These are phyloP conservation scores for Fusarium liriodendri DNA, from an alignment of 2,329 filamentous ascomycete genomes.

Conservation along the genomic window DNA sequence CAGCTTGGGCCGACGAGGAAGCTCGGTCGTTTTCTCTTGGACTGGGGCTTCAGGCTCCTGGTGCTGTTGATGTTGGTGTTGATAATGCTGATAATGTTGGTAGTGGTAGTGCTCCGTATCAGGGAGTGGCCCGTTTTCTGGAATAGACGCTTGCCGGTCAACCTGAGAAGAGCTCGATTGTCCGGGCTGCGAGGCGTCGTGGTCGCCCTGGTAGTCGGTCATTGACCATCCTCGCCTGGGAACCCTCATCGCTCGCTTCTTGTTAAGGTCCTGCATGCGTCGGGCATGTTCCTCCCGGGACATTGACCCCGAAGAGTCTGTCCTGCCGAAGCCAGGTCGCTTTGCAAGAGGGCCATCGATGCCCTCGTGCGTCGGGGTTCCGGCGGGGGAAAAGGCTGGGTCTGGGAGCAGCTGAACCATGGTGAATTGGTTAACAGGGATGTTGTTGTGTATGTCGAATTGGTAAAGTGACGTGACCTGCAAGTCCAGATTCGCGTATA, in stretches of 20 bases:
- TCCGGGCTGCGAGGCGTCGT: constrained; percentile 35
- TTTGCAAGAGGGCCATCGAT: constrained; percentile 35
- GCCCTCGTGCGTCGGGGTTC: constrained; percentile 38
- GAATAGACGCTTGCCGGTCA: constrained; percentile 47
- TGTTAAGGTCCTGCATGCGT: constrained; percentile 52
- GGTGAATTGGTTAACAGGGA: constrained; percentile 6
- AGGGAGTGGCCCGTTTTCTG: constrained; percentile 47
- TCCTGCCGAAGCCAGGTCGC: constrained; percentile 38
- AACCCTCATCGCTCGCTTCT: constrained; percentile 51
- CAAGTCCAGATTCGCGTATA: background rate
- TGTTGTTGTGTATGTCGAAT: constrained; percentile 4
- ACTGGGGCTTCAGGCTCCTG: constrained; percentile 23
- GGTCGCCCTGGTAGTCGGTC: constrained; percentile 55
- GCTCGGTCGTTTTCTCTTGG: constrained; percentile 37
- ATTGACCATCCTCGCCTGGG: constrained; percentile 61
- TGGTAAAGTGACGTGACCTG: constrained; percentile 1
- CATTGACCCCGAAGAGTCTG: constrained; percentile 43
- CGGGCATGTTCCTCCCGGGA: constrained; percentile 56
- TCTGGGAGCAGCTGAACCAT: constrained; percentile 50
- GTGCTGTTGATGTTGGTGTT: constrained; percentile 13
- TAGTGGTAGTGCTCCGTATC: constrained; percentile 19
- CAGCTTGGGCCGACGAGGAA: constrained; percentile 50
- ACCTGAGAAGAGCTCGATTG: constrained; percentile 39
- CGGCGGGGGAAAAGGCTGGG: constrained; percentile 43
- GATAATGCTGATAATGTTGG: constrained; percentile 3